These are phyloP conservation scores for Dillenia turbinata DNA, from an alignment of 164 flowering plant species.

Conservation along the genomic window DNA sequence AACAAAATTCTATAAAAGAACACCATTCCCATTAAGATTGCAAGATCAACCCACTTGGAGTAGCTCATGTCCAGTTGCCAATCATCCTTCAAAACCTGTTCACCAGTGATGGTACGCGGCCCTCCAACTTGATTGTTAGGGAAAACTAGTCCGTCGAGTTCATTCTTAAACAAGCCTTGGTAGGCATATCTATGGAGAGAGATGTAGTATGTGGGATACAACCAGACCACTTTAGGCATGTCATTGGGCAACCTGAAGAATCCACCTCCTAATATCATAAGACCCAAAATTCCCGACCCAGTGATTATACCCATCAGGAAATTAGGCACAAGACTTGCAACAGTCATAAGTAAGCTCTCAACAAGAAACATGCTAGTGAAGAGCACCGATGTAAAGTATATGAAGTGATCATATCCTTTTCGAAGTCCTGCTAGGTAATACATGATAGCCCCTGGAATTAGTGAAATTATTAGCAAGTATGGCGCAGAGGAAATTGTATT, in stretches of 20 bases:
- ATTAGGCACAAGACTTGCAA: conserved; percentile 56
- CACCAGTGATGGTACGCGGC: conserved; percentile 18
- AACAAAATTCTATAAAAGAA: conserved; percentile 39
- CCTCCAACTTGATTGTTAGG: conserved; percentile 15
- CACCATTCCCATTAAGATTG: conserved; percentile 44
- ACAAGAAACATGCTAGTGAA: conserved; percentile 38
- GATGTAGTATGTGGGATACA: conserved; percentile 50
- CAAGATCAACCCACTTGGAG: conserved; percentile 57
- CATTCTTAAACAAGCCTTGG: conserved; percentile 51
- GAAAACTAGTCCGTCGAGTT: conserved; percentile 31
- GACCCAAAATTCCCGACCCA: conserved; percentile 58
- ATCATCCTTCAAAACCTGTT: conserved; percentile 21
- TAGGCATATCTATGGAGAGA: conserved; percentile 42
- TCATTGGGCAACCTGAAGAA: conserved; percentile 50
- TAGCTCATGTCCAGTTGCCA: conserved; percentile 46
- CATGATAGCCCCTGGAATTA: conserved; percentile 44
- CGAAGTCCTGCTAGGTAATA: conserved; percentile 44
- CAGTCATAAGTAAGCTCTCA: conserved; percentile 64
- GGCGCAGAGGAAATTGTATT: conserved; percentile 59
- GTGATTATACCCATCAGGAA: conserved; percentile 55
- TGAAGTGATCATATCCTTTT: conserved; percentile 24
- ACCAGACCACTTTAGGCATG: conserved; percentile 53
- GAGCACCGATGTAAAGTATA: conserved; percentile 30
- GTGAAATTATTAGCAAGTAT: conserved; percentile 37
- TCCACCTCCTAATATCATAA: conserved; percentile 48